phyloP scores from a whole-genome alignment of 2,329 filamentous ascomycete species.

The Aspergillus carbonarius region DNA sequence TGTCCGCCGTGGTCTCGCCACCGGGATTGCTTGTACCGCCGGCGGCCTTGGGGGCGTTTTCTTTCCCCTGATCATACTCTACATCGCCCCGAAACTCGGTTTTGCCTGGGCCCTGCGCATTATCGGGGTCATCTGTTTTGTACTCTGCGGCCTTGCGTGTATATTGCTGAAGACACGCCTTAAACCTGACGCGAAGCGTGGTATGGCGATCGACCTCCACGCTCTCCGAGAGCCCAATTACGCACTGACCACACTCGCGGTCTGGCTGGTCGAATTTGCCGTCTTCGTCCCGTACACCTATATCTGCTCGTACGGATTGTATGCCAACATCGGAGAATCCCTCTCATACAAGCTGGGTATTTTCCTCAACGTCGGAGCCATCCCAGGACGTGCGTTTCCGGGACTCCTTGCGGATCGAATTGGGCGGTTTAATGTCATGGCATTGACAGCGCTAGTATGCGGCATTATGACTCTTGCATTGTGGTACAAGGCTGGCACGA shows the following conservation, averaged over 20 bases:
- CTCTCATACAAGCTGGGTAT: constrained; percentile 31
- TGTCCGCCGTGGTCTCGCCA: constrained; percentile 28
- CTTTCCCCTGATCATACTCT: constrained; percentile 33
- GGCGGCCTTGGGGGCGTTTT: constrained; percentile 34
- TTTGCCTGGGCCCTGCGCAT: constrained; percentile 29
- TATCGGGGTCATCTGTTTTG: constrained; percentile 21
- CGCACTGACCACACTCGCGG: constrained; percentile 25
- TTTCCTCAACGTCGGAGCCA: constrained; percentile 32
- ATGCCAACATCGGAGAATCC: constrained; percentile 16
- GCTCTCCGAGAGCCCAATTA: constrained; percentile 24
- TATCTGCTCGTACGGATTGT: constrained; percentile 31
- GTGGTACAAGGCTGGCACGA: constrained; percentile 21
- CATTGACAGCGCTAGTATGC: constrained; percentile 19
- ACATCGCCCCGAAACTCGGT: constrained; percentile 25
- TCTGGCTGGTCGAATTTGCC: constrained; percentile 35
- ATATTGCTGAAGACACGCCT: constrained; percentile 24
- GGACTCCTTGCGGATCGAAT: constrained; percentile 33
- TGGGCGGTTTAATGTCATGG: constrained; percentile 35
- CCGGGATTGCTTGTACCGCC: constrained; percentile 32
- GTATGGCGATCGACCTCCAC: constrained; percentile 19
- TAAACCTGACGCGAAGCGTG: constrained; percentile 18
- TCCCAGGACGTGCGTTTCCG: constrained; percentile 34
- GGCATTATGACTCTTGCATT: constrained; percentile 22
- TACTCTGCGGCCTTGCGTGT: constrained; percentile 18
- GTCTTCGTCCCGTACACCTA: constrained; percentile 37